These are phyloP conservation scores for Blastocystis sp. DNA, from an alignment of 352 stramenopile genomes.

Conservation along the genomic window DNA sequence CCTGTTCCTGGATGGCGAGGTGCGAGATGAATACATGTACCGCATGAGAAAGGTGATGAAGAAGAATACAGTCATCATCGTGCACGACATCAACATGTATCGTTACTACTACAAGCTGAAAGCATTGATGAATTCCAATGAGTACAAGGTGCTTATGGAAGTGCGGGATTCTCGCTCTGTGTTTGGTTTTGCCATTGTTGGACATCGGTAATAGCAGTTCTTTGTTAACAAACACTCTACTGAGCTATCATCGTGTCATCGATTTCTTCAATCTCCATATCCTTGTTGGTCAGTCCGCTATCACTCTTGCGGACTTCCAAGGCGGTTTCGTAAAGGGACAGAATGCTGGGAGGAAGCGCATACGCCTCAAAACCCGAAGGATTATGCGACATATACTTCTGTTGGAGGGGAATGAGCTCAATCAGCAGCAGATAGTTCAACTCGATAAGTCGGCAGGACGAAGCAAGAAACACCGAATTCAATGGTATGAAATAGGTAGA, in stretches of 20 bases:
- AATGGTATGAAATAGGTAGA: background rate
- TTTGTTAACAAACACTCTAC: constrained; percentile 24
- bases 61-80: background rate
- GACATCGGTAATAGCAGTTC: background rate
- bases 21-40: background rate
- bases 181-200: background rate
- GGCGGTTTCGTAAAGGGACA: background rate
- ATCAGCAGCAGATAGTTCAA: background rate
- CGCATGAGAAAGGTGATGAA: constrained; percentile 13
- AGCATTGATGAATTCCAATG: background rate
- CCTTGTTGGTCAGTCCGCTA: background rate
- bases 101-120: background rate
- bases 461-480: background rate
- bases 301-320: background rate
- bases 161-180: background rate
- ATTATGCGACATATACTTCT: background rate
- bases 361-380: background rate
- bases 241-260: constrained; percentile 1
- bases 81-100: background rate
- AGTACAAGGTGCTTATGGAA: background rate
- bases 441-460: constrained; percentile 3
- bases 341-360: background rate
- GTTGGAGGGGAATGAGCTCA: constrained; percentile 23
- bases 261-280: constrained; percentile 1
- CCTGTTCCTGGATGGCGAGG: background rate